Percentiles rank a stretch among this genome's conserved stretches.
phyloP scores from a whole-genome alignment of 2,329 filamentous ascomycete species.

The Zalaria obscura region DNA sequence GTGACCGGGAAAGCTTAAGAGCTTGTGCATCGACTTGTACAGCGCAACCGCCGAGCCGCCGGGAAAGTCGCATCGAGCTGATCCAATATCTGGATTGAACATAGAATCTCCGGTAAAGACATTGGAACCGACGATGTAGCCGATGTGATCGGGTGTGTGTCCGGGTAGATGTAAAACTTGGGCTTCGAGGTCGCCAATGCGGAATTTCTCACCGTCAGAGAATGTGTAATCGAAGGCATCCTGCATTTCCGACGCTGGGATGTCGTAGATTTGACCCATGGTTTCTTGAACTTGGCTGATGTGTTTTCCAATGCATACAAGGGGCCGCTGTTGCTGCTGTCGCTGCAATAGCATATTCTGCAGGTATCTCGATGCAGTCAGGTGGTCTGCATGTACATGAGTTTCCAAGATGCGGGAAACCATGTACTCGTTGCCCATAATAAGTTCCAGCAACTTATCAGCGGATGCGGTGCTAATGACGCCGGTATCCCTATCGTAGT shows the following conservation, averaged over 20 bases:
- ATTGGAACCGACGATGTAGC: constrained; percentile 39
- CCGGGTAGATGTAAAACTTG: constrained; percentile 42
- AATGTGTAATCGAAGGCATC: constrained; percentile 39
- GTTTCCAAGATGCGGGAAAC: constrained; percentile 46
- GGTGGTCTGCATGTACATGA: constrained; percentile 46
- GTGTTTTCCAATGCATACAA: constrained; percentile 41
- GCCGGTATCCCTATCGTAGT: constrained; percentile 35
- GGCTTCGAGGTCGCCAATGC: constrained; percentile 32
- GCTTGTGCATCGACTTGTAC: constrained; percentile 14
- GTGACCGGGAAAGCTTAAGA: constrained; percentile 15
- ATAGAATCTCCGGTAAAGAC: constrained; percentile 22
- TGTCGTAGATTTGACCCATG: constrained; percentile 36
- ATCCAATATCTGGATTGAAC: constrained; percentile 20
- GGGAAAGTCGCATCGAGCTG: constrained; percentile 21
- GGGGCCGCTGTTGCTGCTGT: constrained; percentile 13
- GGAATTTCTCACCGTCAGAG: constrained; percentile 39
- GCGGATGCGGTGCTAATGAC: constrained; percentile 37
- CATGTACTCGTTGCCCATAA: constrained; percentile 31
- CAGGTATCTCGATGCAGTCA: constrained; percentile 46
- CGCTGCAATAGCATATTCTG: constrained; percentile 26
- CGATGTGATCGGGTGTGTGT: constrained; percentile 47
- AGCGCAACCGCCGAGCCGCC: constrained; percentile 17
- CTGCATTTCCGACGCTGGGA: constrained; percentile 28
- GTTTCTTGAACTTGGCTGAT: constrained; percentile 37
- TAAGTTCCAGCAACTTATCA: constrained; percentile 33